Percentiles rank a stretch among this genome's conserved stretches.
These are phyloP conservation scores for Clitocybe nebularis DNA, from an alignment of 1,284 basidiomycete genomes.

Conservation along the genomic window DNA sequence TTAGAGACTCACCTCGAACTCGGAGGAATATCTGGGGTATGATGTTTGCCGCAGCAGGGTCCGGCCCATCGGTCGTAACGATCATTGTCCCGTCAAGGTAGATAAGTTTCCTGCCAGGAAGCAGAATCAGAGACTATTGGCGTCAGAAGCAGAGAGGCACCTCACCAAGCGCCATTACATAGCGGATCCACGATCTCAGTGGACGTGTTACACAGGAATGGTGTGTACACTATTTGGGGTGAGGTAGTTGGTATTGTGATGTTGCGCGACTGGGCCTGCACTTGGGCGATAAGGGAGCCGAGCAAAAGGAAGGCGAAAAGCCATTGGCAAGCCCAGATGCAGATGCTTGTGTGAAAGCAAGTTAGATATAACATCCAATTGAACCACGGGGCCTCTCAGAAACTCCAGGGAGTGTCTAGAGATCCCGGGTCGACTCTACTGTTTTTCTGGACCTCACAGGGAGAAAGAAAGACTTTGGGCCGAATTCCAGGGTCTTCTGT, in stretches of 20 bases:
- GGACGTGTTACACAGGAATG: constrained; percentile 39
- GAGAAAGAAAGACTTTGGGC: constrained; percentile 1
- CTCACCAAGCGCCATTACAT: constrained; percentile 48
- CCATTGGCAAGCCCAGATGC: no score
- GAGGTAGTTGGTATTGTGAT: constrained; percentile 37
- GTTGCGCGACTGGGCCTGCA: constrained; percentile 19
- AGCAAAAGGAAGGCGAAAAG: constrained; percentile 6
- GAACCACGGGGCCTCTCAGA: background rate
- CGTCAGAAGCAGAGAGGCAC: background rate
- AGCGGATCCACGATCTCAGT: constrained; percentile 18
- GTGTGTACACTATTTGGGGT: constrained; percentile 45
- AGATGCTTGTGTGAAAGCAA: no score
- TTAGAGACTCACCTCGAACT: constrained; percentile 39
- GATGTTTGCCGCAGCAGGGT: constrained; percentile 30
- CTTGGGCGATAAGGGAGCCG: constrained; percentile 4
- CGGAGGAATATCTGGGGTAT: constrained; percentile 52
- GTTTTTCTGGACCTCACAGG: background rate
- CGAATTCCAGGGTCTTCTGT: constrained; percentile 13
- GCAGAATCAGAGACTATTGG: constrained; percentile 14
- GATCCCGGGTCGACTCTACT: background rate
- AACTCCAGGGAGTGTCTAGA: background rate
- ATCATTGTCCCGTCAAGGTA: constrained; percentile 20
- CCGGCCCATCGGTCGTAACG: constrained; percentile 34
- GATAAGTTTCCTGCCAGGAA: constrained; percentile 22
- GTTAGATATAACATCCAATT: constrained; percentile 17